A percentile compares a stretch with the other conserved stretches of the same genome.
Conservation (phyloP, 2,329 filamentous ascomycete species). For the Phialocephala sp. region DNA sequence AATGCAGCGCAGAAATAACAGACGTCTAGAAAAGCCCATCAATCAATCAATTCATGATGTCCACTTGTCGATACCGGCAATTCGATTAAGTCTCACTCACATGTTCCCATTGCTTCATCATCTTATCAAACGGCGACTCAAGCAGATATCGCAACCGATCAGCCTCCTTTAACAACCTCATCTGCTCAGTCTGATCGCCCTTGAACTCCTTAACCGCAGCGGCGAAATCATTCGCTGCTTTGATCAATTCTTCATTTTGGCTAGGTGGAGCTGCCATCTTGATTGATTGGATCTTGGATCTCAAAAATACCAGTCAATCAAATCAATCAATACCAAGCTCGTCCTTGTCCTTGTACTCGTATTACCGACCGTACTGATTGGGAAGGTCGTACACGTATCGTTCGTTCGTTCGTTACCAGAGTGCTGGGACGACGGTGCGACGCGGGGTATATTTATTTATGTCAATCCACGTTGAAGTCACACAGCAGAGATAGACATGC, state of each 20-base stretch:
- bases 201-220: slow-evolving; percentile 30
- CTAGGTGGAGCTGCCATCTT: slow-evolving; percentile 12
- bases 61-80: not conserved
- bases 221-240: slow-evolving; percentile 27
- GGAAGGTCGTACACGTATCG: too few relatives aligned
- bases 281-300: not conserved
- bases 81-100: not conserved
- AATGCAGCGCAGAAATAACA: slow-evolving; percentile 25
- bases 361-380: too few relatives aligned
- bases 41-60: not conserved
- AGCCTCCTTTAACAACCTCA: slow-evolving; percentile 23
- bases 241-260: slow-evolving; percentile 29
- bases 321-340: not conserved
- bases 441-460: too few relatives aligned
- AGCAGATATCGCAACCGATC: slow-evolving; percentile 27
- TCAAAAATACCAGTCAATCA: not conserved
- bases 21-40: not conserved
- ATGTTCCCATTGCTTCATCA: slow-evolving; percentile 30
- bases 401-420: too few relatives aligned
- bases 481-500: too few relatives aligned
- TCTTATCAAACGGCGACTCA: slow-evolving; percentile 31
- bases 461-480: too few relatives aligned
- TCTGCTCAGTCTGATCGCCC: slow-evolving; percentile 25
- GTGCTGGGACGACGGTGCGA: too few relatives aligned
- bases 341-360: too few relatives aligned